Evolutionary conservation across 2,329 filamentous ascomycete genomes (phyloP).

Genomic region (Nigrospora oryzae): DNA sequence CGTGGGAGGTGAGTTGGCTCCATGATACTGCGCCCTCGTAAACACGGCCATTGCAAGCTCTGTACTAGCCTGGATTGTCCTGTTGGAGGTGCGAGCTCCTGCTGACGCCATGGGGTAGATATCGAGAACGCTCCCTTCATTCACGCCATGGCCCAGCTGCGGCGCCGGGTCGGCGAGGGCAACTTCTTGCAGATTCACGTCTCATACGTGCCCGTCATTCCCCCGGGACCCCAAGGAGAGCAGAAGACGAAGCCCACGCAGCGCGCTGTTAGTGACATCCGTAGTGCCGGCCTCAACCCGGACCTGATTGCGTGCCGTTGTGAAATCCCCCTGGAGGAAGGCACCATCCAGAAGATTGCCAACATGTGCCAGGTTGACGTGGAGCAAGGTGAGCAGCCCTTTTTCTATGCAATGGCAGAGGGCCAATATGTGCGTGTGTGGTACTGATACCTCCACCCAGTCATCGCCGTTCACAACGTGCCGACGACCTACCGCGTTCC

Average conservation of each 20-base stretch:
- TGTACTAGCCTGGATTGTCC: background rate
- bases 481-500: conserved; percentile 90
- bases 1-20: conserved; percentile 25
- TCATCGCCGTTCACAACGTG: conserved; percentile 85
- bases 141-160: conserved; percentile 74
- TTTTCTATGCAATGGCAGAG: too few relatives aligned
- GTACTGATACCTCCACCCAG: conserved; percentile 18
- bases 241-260: conserved; percentile 98
- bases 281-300: conserved; percentile 68
- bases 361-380: conserved; percentile 79
- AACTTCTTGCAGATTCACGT: conserved; percentile 90
- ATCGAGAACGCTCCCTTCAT: conserved; percentile 56
- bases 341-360: conserved; percentile 80
- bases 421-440: too few relatives aligned
- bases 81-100: too few relatives aligned
- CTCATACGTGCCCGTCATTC: conserved; percentile 67
- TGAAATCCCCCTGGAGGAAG: conserved; percentile 62
- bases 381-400: conserved; percentile 41
- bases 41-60: conserved; percentile 1
- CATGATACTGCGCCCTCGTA: too few relatives aligned
- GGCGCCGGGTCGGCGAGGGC: conserved; percentile 60
- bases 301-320: conserved; percentile 91
- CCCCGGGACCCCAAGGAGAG: conserved; percentile 40
- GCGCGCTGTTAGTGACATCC: conserved; percentile 74
- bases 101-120: conserved; percentile 9